phyloP scores from a whole-genome alignment of 805 yeast genomes.

The Ogataea parapolymorpha region DNA sequence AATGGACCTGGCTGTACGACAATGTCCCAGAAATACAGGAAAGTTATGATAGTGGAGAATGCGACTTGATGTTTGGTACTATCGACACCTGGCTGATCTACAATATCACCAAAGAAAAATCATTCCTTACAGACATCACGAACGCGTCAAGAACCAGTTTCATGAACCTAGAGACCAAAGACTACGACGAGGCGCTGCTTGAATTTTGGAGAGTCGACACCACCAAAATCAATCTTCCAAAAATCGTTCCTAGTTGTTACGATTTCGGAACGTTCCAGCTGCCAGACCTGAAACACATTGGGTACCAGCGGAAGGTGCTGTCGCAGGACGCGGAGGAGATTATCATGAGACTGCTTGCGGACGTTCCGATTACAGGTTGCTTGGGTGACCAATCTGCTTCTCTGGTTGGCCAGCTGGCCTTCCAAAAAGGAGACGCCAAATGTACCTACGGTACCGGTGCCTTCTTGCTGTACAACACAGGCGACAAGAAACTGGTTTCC shows the following conservation, averaged over 20 bases:
- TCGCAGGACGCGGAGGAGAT: constrained; percentile 45
- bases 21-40: constrained; percentile 64
- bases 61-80: constrained; percentile 83
- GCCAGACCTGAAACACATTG: constrained; percentile 43
- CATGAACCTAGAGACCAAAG: constrained; percentile 72
- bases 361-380: constrained; percentile 81
- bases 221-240: constrained; percentile 62
- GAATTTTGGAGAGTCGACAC: constrained; percentile 79
- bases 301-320: constrained; percentile 9
- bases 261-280: constrained; percentile 68
- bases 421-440: constrained; percentile 80
- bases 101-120: constrained; percentile 66
- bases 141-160: constrained; percentile 91
- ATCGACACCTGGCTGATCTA: constrained; percentile 92
- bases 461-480: constrained; percentile 85
- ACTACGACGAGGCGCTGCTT: constrained; percentile 74
- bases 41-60: constrained; percentile 69
- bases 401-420: constrained; percentile 86
- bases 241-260: constrained; percentile 75
- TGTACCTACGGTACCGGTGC: constrained; percentile 98
- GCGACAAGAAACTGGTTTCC: constrained; percentile 64
- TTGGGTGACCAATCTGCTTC: constrained; percentile 95
- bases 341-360: constrained; percentile 44
- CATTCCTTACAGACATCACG: constrained; percentile 81
- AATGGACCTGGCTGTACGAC: constrained; percentile 84